phyloP scores from a whole-genome alignment of 331 rosid species.

The Rosa hybrid region DNA sequence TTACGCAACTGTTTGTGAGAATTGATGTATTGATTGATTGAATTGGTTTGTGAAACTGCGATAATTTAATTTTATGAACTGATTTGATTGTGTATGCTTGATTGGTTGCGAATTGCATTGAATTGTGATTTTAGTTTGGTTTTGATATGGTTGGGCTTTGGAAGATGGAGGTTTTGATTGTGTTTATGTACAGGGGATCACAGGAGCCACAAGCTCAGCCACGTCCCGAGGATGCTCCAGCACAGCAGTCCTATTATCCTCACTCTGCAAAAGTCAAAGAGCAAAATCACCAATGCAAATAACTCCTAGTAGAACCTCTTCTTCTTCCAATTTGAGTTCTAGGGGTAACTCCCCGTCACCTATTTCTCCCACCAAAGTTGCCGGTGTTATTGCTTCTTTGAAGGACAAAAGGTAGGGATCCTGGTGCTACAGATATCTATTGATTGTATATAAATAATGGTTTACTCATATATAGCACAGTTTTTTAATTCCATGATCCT shows the following conservation, averaged over 20 bases:
- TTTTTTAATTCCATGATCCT: no score
- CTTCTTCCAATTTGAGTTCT: conserved; percentile 42
- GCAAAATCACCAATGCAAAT: not conserved
- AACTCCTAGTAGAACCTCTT: conserved; percentile 58
- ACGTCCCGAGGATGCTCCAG: no score
- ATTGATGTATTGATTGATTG: not conserved
- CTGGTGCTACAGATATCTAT: not conserved
- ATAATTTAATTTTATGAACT: not conserved
- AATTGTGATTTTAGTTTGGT: no score
- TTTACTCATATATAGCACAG: no score
- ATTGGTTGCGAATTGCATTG: not conserved
- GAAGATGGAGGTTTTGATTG: no score
- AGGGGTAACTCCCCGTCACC: conserved; percentile 37
- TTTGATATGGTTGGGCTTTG: no score
- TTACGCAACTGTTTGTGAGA: not conserved
- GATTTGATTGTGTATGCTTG: not conserved
- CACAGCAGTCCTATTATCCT: conserved; percentile 78
- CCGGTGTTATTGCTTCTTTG: conserved; percentile 60
- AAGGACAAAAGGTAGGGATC: conserved; percentile 65
- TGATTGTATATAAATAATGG: not conserved
- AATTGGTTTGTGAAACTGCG: not conserved
- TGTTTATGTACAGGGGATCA: no score
- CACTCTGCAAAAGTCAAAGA: conserved; percentile 32
- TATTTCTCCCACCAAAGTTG: conserved; percentile 79
- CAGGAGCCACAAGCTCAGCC: no score